Conservation (phyloP, 371 early-diverging fungal species). For the Basidiobolus heterosporus region DNA sequence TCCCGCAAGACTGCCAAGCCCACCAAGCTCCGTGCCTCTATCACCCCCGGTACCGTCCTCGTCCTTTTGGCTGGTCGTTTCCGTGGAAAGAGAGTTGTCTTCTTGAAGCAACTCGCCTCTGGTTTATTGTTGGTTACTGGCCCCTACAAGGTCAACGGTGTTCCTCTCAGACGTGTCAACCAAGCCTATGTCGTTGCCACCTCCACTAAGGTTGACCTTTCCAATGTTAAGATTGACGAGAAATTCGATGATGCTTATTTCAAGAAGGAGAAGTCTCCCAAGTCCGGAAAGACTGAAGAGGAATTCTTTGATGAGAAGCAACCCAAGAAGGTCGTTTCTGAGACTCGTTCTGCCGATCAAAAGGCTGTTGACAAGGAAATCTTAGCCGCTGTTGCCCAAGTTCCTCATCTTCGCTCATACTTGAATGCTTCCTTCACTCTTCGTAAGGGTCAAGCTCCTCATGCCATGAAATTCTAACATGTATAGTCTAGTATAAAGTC, state of each 20-base stretch:
- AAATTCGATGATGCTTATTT: constrained; percentile 90
- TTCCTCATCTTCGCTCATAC: constrained; percentile 72
- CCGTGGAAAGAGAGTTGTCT: constrained; percentile 96
- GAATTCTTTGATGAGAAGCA: constrained; percentile 46
- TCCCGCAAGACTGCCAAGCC: constrained; percentile 64
- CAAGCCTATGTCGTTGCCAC: constrained; percentile 97
- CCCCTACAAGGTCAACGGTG: constrained; percentile 95
- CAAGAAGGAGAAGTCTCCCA: constrained; percentile 54
- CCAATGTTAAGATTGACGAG: constrained; percentile 47
- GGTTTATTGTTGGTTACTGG: constrained; percentile 94
- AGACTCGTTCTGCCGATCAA: constrained; percentile 62
- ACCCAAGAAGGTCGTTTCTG: constrained; percentile 42
- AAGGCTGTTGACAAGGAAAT: constrained; percentile 74
- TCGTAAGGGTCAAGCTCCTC: constrained; percentile 88
- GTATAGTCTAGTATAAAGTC: too few species aligned
- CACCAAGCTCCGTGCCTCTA: constrained; percentile 65
- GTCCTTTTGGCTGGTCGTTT: constrained; percentile 92
- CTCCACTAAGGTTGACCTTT: constrained; percentile 87
- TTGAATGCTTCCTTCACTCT: constrained; percentile 71
- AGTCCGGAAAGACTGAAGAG: constrained; percentile 56
- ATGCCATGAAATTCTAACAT: constrained; percentile 78
- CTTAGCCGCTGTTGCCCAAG: constrained; percentile 63
- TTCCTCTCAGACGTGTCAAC: constrained; percentile 94
- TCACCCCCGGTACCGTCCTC: constrained; percentile 94
- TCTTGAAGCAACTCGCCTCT: constrained; percentile 87